Conservation (phyloP, 78 protist genomes). For the Dictyostelium citrinum region DNA sequence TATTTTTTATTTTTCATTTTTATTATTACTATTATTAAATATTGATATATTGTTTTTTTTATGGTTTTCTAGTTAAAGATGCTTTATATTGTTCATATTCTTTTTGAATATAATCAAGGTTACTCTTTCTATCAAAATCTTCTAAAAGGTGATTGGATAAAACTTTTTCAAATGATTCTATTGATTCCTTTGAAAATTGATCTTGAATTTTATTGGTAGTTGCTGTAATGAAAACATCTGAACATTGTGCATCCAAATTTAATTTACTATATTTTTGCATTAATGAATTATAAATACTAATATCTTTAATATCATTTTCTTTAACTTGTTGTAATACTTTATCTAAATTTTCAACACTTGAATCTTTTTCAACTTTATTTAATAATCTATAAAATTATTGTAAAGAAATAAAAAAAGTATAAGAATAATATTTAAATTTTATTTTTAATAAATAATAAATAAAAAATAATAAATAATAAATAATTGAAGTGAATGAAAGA, state of each 20-base stretch:
- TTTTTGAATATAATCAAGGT: not conserved
- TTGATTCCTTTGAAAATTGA: conserved; percentile 5
- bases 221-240: not conserved
- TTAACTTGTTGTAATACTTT: not conserved
- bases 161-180: not conserved
- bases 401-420: too few species aligned
- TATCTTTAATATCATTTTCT: conserved; percentile 10
- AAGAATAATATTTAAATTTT: too few species aligned
- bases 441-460: too few species aligned
- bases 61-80: conserved; percentile 64
- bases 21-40: not conserved
- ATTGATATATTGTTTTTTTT: conserved; percentile 1
- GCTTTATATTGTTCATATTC: conserved; percentile 41
- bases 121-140: not conserved
- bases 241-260: conserved; percentile 3
- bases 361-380: not conserved
- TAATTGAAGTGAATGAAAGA: too few species aligned
- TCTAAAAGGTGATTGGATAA: not conserved
- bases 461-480: too few species aligned
- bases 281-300: not conserved
- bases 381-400: not conserved
- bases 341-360: not conserved
- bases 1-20: not conserved
- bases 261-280: conserved; percentile 1
- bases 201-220: not conserved